Percentiles rank a stretch among this genome's conserved stretches.
Evolutionary conservation across 371 early-diverging fungal genomes (phyloP).

Genomic region (Globomyces sp.): DNA sequence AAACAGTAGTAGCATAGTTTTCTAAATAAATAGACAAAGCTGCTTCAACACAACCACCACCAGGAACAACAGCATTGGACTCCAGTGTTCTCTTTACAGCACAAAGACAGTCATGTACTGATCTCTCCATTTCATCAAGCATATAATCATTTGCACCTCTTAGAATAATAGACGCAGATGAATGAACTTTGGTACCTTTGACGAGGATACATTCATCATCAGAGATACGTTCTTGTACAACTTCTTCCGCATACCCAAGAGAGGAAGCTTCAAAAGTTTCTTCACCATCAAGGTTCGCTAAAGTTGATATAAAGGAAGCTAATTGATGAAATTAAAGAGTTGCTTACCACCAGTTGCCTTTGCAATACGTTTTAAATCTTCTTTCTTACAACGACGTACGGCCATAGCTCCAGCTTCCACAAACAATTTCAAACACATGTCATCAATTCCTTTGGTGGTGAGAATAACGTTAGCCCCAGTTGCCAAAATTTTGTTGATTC

Average conservation of each 20-base stretch:
- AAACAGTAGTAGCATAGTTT: constrained; percentile 91
- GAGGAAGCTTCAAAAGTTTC: constrained; percentile 91
- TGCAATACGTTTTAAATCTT: constrained; percentile 97
- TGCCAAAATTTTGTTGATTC: constrained; percentile 92
- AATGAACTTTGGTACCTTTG: constrained; percentile 92
- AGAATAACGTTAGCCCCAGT: constrained; percentile 98
- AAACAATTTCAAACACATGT: constrained; percentile 96
- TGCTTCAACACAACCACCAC: constrained; percentile 99
- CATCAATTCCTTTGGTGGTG: constrained; percentile 99
- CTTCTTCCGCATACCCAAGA: constrained; percentile 95
- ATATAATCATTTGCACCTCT: constrained; percentile 99
- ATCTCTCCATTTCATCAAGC: constrained; percentile 99
- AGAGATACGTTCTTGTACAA: constrained; percentile 93
- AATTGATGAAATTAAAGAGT: background rate
- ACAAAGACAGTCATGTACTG: constrained; percentile 96
- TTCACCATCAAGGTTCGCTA: constrained; percentile 97
- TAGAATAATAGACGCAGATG: constrained; percentile 89
- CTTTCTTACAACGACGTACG: constrained; percentile 96
- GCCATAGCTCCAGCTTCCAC: constrained; percentile 96
- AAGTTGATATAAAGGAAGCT: constrained; percentile 94
- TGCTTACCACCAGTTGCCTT: constrained; percentile 85
- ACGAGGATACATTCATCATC: constrained; percentile 98
- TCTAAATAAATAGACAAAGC: constrained; percentile 98
- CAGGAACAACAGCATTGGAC: constrained; percentile 96
- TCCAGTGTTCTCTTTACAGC: constrained; percentile 99